These are phyloP conservation scores for Viridothelium virens DNA, from an alignment of 495 filamentous ascomycete species.

Conservation along the genomic window DNA sequence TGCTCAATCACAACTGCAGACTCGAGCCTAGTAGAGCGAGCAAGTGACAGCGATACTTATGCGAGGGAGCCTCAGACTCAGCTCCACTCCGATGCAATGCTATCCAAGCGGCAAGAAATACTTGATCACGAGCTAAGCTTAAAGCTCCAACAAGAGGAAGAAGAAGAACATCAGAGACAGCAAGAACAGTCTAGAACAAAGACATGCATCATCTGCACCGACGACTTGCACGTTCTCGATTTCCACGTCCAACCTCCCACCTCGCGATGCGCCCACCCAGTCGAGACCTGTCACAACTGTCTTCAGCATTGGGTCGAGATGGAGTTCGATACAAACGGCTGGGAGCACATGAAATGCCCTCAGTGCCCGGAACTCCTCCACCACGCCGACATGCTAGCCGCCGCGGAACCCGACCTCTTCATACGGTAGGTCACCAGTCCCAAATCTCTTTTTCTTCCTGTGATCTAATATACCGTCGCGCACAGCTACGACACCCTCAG, in stretches of 20 bases:
- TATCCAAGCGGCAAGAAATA: background rate
- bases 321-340: conserved; percentile 21
- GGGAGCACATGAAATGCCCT: conserved; percentile 23
- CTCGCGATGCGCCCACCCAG: conserved; percentile 8
- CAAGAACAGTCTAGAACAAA: conserved; percentile 2
- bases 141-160: conserved; percentile 2
- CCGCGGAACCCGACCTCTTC: conserved; percentile 19
- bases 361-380: conserved; percentile 22
- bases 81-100: background rate
- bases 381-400: conserved; percentile 20
- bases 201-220: conserved; percentile 18
- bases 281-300: conserved; percentile 18
- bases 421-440: background rate
- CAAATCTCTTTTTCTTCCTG: background rate
- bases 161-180: background rate
- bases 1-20: background rate
- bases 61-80: background rate
- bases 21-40: background rate
- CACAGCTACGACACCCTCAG: conserved; percentile 27
- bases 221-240: background rate
- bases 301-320: conserved; percentile 22
- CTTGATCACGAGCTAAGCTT: background rate
- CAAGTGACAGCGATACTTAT: background rate
- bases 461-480: background rate
- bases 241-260: conserved; percentile 14